These are phyloP conservation scores for Sequoia sempervirens DNA, from an alignment of 75 land plant species.

Conservation along the genomic window DNA sequence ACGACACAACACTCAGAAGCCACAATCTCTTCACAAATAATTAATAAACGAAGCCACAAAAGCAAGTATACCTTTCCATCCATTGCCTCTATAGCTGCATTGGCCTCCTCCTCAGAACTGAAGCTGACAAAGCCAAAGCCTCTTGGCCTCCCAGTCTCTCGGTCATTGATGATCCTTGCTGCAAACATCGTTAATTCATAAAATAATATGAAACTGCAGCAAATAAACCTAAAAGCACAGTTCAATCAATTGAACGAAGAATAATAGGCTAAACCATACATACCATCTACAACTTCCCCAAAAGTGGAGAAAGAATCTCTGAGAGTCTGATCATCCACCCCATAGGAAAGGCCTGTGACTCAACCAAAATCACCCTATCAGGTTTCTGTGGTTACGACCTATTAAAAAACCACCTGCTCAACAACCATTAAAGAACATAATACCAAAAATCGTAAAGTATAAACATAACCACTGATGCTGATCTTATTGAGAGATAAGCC, in stretches of 20 bases:
- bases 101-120: slow-evolving; percentile 24
- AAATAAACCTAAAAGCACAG: background rate
- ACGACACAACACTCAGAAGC: background rate
- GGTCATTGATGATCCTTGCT: slow-evolving; percentile 50
- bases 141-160: slow-evolving; percentile 53
- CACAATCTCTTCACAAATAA: background rate
- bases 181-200: background rate
- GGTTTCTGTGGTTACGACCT: background rate
- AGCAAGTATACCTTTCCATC: slow-evolving; percentile 28
- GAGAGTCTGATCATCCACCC: slow-evolving; percentile 50
- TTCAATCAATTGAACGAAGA: background rate
- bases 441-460: background rate
- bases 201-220: background rate
- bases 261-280: background rate
- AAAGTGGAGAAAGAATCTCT: slow-evolving; percentile 46
- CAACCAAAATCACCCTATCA: background rate
- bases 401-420: background rate
- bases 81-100: slow-evolving; percentile 35
- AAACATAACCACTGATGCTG: too few species aligned
- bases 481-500: too few species aligned
- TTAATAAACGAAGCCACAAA: background rate
- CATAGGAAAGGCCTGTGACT: slow-evolving; percentile 51
- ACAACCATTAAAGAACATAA: background rate
- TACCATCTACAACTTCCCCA: slow-evolving; percentile 70
- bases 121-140: slow-evolving; percentile 60